phyloP scores from a whole-genome alignment of 768 basidiomycete species.

The Tephrocybe sp. region DNA sequence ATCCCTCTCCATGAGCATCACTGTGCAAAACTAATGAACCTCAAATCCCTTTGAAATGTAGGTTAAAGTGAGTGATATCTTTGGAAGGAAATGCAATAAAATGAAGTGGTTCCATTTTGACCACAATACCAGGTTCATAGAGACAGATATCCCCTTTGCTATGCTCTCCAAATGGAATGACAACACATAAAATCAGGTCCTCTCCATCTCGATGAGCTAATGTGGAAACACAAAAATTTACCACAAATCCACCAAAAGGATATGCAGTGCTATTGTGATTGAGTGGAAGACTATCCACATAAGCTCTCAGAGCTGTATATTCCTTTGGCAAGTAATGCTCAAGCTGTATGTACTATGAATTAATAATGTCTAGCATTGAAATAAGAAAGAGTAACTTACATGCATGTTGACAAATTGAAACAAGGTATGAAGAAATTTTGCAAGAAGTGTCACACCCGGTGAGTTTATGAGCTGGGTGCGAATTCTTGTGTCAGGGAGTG shows the following conservation, averaged over 20 bases:
- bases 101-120: constrained; percentile 13
- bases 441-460: no score
- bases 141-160: constrained; percentile 20
- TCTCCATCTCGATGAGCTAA: constrained; percentile 20
- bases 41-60: constrained; percentile 18
- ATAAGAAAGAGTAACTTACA: no score
- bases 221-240: constrained; percentile 24
- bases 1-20: constrained; percentile 12
- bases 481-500: no score
- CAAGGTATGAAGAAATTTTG: no score
- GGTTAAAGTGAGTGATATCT: constrained; percentile 22
- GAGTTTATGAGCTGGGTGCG: no score
- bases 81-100: constrained; percentile 17
- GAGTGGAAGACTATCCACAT: constrained; percentile 17
- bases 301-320: constrained; percentile 18
- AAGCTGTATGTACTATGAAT: no score
- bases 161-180: constrained; percentile 17
- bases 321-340: constrained; percentile 21
- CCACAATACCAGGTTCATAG: constrained; percentile 19
- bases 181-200: constrained; percentile 23
- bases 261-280: constrained; percentile 16
- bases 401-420: no score
- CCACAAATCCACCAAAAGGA: constrained; percentile 26
- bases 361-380: no score
- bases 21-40: constrained; percentile 25